These are phyloP conservation scores for Puccinia horiana DNA, from an alignment of 1,284 basidiomycete species.

Conservation along the genomic window DNA sequence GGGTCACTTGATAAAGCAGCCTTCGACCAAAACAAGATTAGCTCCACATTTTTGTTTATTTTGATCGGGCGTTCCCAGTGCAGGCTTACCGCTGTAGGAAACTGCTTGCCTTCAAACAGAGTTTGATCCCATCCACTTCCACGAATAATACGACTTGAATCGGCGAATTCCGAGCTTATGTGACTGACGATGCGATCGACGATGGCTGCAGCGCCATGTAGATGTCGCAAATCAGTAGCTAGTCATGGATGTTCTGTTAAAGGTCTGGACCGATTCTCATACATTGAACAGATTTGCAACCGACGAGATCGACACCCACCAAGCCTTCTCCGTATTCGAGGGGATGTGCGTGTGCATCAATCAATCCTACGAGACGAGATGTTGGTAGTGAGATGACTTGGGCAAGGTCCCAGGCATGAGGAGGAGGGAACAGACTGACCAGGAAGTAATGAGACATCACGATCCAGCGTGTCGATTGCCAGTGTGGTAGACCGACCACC, in stretches of 20 bases:
- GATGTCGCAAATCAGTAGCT: neutral
- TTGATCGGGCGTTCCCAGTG: neutral
- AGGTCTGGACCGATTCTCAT: too few species aligned
- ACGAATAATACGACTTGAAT: slow-evolving; percentile 53
- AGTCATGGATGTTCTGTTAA: neutral
- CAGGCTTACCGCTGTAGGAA: slow-evolving; percentile 51
- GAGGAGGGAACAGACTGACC: neutral
- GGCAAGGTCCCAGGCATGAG: neutral
- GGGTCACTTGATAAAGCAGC: slow-evolving; percentile 50
- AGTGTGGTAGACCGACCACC: neutral
- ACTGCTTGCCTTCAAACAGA: slow-evolving; percentile 52
- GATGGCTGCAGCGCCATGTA: slow-evolving; percentile 44
- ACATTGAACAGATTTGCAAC: slow-evolving; percentile 51
- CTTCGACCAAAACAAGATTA: neutral
- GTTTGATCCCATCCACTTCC: slow-evolving; percentile 57
- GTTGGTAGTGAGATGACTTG: neutral
- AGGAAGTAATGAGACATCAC: slow-evolving; percentile 11
- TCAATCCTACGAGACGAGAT: slow-evolving; percentile 51
- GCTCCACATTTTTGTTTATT: neutral
- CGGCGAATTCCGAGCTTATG: slow-evolving; percentile 50
- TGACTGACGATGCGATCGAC: slow-evolving; percentile 53
- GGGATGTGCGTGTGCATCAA: slow-evolving; percentile 56
- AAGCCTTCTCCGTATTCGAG: slow-evolving; percentile 55
- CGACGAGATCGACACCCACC: slow-evolving; percentile 54
- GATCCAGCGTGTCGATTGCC: neutral